Evolutionary conservation across 1,139 yeast genomes (phyloP), one percentile per base, ranked within the genome.

Genomic region (Hemisphaericaspora xylofermentans): DNA sequence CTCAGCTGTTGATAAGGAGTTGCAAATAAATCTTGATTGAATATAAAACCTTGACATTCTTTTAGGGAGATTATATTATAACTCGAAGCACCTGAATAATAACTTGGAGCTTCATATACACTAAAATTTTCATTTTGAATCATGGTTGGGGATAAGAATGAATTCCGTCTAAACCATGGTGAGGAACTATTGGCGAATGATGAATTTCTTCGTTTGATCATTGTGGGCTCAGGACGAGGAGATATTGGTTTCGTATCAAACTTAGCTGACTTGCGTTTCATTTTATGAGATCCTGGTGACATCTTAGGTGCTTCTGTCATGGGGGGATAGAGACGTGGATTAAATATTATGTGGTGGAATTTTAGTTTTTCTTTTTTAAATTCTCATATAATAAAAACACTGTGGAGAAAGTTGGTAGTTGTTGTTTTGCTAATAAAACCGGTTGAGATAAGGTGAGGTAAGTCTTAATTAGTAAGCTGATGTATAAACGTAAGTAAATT

Each of bases 11-110:
- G 85, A 54, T 77, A 80, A 7, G 82, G 78, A 7, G 82, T 71
- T 8, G 86, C 88, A 68, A 83, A 84, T 43, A 84, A 63, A 52
- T 82, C 88, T 52, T 82, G 88, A 58, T 84, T 84, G 74, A 87
- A 84, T 15, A 78, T 64, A 53, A 84, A 84, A 5, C 93, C 93
- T 56, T 84, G 91, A 37, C 82, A 72, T 54, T 83, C 88, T 38
- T 73, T 74, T 28, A 84, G 64, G 27, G 80, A 74, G 35, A 74
- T 68, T 13, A 71, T 66, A 43, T 63, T 68, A 46, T 65, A 67
- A 35, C 62, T 59, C 5, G 66, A 50, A 17, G 61, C 44, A 16
- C 64, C 67, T 13, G 60, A 53, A 41, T 58, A 58, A 48, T 62
- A 66, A 38, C 29, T 33, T 24, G 59, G 61, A 29, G 58, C 61